Evolutionary conservation across 1,139 yeast species (phyloP), one percentile per base, ranked within the genome.

Genomic region (Pichia sp.): DNA sequence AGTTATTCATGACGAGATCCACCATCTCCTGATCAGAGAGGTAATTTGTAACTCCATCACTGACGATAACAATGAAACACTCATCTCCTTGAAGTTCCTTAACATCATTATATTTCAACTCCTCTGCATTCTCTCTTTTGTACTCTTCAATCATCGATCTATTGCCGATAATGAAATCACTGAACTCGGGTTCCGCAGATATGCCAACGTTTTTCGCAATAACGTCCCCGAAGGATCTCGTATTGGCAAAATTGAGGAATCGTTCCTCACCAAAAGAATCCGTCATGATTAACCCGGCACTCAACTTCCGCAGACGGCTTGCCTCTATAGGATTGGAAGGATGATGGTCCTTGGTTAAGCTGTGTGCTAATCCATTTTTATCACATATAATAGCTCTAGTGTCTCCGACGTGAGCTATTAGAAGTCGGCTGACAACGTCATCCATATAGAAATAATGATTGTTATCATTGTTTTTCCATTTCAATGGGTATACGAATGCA

Each of bases 231-330:
- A 91, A 91, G 3, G 96, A 72, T 44, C 98, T 68, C 1, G 98
- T 91, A 54, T 91, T 91, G 29, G 96, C 96, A 51, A 79, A 77
- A 43, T 81, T 74, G 31, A 86, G 72, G 51, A 81, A 88, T 43
- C 98, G 59, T 51, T 83, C 86, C 52, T 87, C 95, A 4, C 98
- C 98, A 63, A 88, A 91, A 7, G 96, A 82, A 55, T 91, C 97
- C 4, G 86, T 79, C 77, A 74, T 72, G 52, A 84, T 75, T 51
- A 84, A 74, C 32, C 77, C 79, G 5, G 93, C 73, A n/a, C 81
- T 70, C 50, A 72, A 84, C 44, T 74, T 71, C 30, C 82, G 67
- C 36, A 91, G 63, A 42, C 98, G 64, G 37, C 74, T 66, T 1
- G 84, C 74, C 57, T 91, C 98, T 13, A 74, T 64, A 1, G 88